Percentiles rank a stretch among this genome's conserved stretches.
Conservation (phyloP, 345 rosid species). For the Carallia pectinifolia region DNA sequence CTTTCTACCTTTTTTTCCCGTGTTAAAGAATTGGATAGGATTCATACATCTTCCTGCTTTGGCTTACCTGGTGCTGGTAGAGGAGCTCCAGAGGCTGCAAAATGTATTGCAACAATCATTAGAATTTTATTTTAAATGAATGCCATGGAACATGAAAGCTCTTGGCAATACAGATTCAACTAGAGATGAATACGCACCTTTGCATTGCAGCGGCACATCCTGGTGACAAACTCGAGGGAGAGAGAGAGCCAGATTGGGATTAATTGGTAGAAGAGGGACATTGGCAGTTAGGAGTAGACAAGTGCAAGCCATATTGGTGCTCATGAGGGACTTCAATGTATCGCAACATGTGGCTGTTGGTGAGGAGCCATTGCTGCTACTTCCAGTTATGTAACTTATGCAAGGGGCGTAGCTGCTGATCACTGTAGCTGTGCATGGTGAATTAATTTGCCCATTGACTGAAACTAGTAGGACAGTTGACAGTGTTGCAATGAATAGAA, state of each 20-base stretch:
- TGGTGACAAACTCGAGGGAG: constrained; percentile 73
- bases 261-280: constrained; percentile 69
- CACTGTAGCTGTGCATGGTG: constrained; percentile 82
- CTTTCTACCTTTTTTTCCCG: too few relatives aligned
- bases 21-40: too few relatives aligned
- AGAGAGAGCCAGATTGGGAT: constrained; percentile 54
- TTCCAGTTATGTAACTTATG: constrained; percentile 76
- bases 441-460: constrained; percentile 60
- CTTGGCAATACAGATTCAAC: background rate
- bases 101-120: background rate
- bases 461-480: constrained; percentile 22
- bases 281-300: constrained; percentile 73
- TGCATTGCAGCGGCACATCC: constrained; percentile 63
- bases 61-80: constrained; percentile 80
- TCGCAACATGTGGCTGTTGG: constrained; percentile 68
- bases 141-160: too few relatives aligned
- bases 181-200: constrained; percentile 41
- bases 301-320: constrained; percentile 55
- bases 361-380: constrained; percentile 50
- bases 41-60: background rate
- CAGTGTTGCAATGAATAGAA: constrained; percentile 19
- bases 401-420: constrained; percentile 79
- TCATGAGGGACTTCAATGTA: constrained; percentile 49
- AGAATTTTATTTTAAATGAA: too few relatives aligned
- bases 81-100: constrained; percentile 77